Evolutionary conservation across 768 basidiomycete genomes (phyloP).

Genomic region (Mrakia blollopis): DNA sequence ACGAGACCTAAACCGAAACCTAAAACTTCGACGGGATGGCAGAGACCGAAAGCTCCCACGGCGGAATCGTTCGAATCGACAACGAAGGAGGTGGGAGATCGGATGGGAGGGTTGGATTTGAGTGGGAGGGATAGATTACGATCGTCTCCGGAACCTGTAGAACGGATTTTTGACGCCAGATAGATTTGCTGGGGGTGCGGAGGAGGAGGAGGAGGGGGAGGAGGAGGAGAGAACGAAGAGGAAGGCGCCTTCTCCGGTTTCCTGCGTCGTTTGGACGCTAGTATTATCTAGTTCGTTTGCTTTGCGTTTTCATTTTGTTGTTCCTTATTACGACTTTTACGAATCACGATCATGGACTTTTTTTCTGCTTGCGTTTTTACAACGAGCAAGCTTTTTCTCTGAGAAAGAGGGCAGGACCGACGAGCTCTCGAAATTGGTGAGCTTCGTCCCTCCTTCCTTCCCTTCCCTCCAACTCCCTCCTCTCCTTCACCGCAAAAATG

Average conservation of each 20-base stretch:
- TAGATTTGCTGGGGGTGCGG: neutral
- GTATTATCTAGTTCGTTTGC: too few relatives aligned
- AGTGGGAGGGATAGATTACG: neutral
- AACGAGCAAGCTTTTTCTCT: neutral
- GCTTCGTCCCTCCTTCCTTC: neutral
- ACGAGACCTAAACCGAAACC: neutral
- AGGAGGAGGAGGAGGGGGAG: neutral
- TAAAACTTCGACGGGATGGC: conserved; percentile 12
- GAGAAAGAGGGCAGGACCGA: neutral
- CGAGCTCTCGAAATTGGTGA: neutral
- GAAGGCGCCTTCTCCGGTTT: neutral
- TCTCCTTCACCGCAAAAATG: neutral
- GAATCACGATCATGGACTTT: neutral
- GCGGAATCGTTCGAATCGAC: neutral
- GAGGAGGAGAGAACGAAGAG: neutral
- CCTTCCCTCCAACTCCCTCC: neutral
- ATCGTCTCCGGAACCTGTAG: neutral
- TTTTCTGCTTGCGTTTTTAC: neutral
- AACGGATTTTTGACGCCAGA: neutral
- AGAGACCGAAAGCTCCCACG: neutral
- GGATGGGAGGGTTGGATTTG: neutral
- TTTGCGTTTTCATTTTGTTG: neutral
- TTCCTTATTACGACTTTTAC: neutral
- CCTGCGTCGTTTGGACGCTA: neutral
- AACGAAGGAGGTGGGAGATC: neutral